These are phyloP conservation scores for Phellopilus nigrolimitatus DNA, from an alignment of 1,284 basidiomycete species.

Conservation along the genomic window DNA sequence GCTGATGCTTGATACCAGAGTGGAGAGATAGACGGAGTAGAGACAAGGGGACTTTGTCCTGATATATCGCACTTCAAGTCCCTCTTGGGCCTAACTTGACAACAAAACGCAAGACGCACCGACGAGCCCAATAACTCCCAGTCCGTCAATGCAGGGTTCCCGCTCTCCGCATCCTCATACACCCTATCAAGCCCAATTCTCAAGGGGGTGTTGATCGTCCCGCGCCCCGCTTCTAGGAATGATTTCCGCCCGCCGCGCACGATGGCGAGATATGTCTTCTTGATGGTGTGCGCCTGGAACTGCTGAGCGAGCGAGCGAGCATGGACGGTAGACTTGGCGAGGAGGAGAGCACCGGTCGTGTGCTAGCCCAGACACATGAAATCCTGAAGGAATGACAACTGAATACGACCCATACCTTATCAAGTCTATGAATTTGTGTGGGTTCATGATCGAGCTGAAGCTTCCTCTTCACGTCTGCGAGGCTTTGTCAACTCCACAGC, in stretches of 20 bases:
- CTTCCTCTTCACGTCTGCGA: constrained; percentile 35
- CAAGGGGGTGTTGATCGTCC: constrained; percentile 43
- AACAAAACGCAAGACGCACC: constrained; percentile 35
- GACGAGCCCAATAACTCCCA: constrained; percentile 61
- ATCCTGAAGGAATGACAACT: constrained; percentile 1
- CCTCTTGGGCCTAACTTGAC: not conserved
- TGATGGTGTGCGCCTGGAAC: constrained; percentile 41
- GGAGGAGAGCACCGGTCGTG: constrained; percentile 59
- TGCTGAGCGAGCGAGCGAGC: constrained; percentile 51
- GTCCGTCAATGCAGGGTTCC: constrained; percentile 44
- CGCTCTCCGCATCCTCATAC: constrained; percentile 31
- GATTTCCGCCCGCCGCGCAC: constrained; percentile 49
- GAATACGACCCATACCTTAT: constrained; percentile 44
- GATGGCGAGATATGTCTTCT: constrained; percentile 65
- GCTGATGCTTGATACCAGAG: constrained; percentile 68
- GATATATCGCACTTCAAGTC: constrained; percentile 9
- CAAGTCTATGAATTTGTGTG: constrained; percentile 58
- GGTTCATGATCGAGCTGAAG: constrained; percentile 36
- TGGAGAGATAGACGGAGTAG: constrained; percentile 51
- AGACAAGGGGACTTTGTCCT: constrained; percentile 49
- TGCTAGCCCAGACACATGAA: constrained; percentile 32
- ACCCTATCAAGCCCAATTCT: constrained; percentile 43
- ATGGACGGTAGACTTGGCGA: constrained; percentile 43
- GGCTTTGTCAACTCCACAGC: not conserved
- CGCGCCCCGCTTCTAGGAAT: constrained; percentile 35